Conservation (phyloP, 2,329 filamentous ascomycete genomes). For the Thermomyces lanuginosus region DNA sequence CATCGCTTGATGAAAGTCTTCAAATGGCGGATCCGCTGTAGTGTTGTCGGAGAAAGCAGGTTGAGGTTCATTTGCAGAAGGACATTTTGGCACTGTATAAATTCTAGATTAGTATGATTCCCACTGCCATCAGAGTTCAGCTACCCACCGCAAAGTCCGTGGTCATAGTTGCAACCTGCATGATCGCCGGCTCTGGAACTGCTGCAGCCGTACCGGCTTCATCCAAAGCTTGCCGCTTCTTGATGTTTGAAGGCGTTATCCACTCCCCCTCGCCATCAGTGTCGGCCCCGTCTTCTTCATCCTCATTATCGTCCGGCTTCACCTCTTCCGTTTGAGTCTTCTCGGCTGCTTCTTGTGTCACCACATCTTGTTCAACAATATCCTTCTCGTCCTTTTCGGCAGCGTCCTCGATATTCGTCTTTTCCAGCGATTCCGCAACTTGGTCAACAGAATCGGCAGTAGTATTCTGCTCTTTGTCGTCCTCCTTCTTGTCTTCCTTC, state of each 20-base stretch:
- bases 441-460: slow-evolving; percentile 14
- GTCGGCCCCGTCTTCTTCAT: slow-evolving; percentile 17
- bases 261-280: slow-evolving; percentile 46
- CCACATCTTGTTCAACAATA: slow-evolving; percentile 9
- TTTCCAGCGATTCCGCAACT: slow-evolving; percentile 15
- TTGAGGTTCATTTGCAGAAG: slow-evolving; percentile 88
- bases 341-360: slow-evolving; percentile 5
- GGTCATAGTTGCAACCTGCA: slow-evolving; percentile 83
- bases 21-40: slow-evolving; percentile 67
- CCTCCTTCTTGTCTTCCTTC: slow-evolving; percentile 6
- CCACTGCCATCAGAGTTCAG: neutral
- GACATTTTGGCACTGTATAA: slow-evolving; percentile 56
- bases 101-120: neutral
- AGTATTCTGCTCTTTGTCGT: slow-evolving; percentile 9
- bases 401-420: slow-evolving; percentile 15
- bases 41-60: slow-evolving; percentile 54
- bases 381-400: slow-evolving; percentile 13
- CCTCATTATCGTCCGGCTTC: neutral
- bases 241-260: slow-evolving; percentile 89
- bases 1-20: slow-evolving; percentile 84
- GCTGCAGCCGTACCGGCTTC: slow-evolving; percentile 33
- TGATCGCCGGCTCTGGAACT: slow-evolving; percentile 42
- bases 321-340: slow-evolving; percentile 7
- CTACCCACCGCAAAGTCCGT: slow-evolving; percentile 75
- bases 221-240: slow-evolving; percentile 62